Conservation (phyloP, 108 stramenopile species). For the Fragilaria crotonensis region DNA sequence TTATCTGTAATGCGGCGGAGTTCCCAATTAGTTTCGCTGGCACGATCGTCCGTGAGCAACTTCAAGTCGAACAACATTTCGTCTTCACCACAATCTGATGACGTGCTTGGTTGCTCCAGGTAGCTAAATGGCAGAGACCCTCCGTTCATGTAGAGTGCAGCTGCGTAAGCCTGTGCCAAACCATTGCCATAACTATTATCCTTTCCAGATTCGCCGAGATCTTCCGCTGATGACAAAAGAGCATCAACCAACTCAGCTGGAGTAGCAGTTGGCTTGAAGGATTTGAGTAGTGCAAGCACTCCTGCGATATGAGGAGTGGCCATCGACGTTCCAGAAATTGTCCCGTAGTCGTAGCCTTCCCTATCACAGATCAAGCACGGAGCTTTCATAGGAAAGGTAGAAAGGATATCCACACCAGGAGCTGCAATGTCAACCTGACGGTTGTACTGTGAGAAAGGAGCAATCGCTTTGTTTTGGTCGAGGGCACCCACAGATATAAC, state of each 20-base stretch:
- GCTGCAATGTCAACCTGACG: slow-evolving; percentile 45
- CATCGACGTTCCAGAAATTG: slow-evolving; percentile 61
- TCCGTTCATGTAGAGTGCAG: not conserved
- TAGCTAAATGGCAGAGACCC: not conserved
- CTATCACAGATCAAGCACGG: not conserved
- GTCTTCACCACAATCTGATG: no score
- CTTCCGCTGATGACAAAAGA: not conserved
- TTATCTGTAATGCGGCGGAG: no score
- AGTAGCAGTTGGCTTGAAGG: slow-evolving; percentile 29
- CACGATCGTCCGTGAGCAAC: no score
- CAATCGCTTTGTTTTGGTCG: slow-evolving; percentile 5
- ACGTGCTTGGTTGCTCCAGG: no score
- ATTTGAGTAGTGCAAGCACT: slow-evolving; percentile 40
- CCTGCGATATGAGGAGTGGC: slow-evolving; percentile 62
- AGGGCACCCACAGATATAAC: slow-evolving; percentile 35
- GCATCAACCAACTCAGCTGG: slow-evolving; percentile 40
- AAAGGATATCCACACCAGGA: slow-evolving; percentile 34
- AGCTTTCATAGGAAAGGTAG: slow-evolving; percentile 14
- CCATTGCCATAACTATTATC: not conserved
- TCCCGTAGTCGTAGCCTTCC: slow-evolving; percentile 17
- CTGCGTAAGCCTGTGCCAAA: not conserved
- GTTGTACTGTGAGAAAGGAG: slow-evolving; percentile 39
- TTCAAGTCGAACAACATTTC: no score
- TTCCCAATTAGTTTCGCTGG: no score
- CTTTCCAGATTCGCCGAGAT: not conserved